Base-by-base conservation (phyloP, 345 rosid species). In the Eutrema japonicum region DNA sequence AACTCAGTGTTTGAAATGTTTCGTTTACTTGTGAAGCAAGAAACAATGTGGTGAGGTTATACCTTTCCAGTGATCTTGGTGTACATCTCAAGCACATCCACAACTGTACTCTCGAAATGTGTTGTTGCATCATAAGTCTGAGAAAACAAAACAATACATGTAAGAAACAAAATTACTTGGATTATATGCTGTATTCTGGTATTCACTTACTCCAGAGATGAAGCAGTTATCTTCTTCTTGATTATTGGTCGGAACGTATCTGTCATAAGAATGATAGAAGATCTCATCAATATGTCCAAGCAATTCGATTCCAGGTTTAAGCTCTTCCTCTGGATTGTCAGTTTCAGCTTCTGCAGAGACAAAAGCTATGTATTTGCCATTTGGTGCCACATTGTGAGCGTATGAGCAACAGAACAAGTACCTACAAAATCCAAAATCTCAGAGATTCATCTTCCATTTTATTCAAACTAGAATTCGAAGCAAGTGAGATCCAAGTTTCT, bases 291-390 rank as follows among this genome's bases (percentile, higher is more conserved):
- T 74, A 33, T 94, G 85, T 55, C 96, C 92, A 74, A 95, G 85
- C 65, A 95, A 91, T 79, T 90, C 88, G 37, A 89, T 83, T 51
- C 98, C 99, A 22, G 96, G 90, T 82, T 84, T 89, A 76, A 95
- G 82, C 77, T 95, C 99, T 27, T 57, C 72, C 76, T 85, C 84
- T 54, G 98, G 99, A 64, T 83, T 68, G 63, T 90, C 91, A 38
- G 96, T 92, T 85, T 95, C 97, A 0, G 99, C 99, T 82, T 86
- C 99, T 30, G 94, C 81, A 32, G 96, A 95, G 33, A 95, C 99
- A 81, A 95, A 92, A 27, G 99, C 99, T 66, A 95, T 95, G 80
- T 83, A 95, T 77, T 92, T 90, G 6, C 99, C 98, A 81, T 86
- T 88, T 51, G 98, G 96, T 75, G 99, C 98, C 22, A 92, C 99